phyloP scores from a whole-genome alignment of 805 yeast genomes.

The Starmerella floricola region DNA sequence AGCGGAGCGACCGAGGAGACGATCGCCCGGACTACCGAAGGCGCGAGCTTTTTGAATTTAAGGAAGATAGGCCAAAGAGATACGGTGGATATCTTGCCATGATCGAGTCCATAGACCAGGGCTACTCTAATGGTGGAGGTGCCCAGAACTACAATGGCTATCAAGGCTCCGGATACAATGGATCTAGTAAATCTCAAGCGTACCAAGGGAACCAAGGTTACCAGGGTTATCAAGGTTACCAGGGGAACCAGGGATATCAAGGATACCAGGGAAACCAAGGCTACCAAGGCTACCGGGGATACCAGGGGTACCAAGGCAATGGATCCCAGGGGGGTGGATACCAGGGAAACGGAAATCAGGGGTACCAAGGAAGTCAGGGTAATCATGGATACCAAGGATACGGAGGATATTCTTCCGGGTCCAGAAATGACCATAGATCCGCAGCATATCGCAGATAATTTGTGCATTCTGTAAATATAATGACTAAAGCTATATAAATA shows the following conservation, averaged over 20 bases:
- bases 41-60: conserved; percentile 18
- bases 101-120: conserved; percentile 6
- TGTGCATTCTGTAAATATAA: too few relatives aligned
- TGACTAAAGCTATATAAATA: too few relatives aligned
- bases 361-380: conserved; percentile 9
- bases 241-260: conserved; percentile 9
- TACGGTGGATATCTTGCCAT: conserved; percentile 21
- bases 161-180: conserved; percentile 6
- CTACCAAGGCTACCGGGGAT: conserved; percentile 12
- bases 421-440: too few relatives aligned
- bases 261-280: conserved; percentile 16
- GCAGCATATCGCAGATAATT: too few relatives aligned
- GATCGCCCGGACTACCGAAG: conserved; percentile 24
- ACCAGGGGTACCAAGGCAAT: conserved; percentile 11
- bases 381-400: conserved; percentile 20
- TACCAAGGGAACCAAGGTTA: conserved; percentile 21
- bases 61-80: conserved; percentile 16
- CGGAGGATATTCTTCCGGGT: too few relatives aligned
- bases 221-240: conserved; percentile 17
- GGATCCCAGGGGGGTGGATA: conserved; percentile 5
- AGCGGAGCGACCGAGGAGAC: conserved; percentile 26
- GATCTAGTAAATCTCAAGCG: conserved; percentile 6
- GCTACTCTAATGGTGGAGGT: too few relatives aligned
- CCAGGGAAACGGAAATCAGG: neutral
- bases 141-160: conserved; percentile 7